These are phyloP conservation scores for Moricandia moricandioides DNA, from an alignment of 345 rosid genomes.

Conservation along the genomic window DNA sequence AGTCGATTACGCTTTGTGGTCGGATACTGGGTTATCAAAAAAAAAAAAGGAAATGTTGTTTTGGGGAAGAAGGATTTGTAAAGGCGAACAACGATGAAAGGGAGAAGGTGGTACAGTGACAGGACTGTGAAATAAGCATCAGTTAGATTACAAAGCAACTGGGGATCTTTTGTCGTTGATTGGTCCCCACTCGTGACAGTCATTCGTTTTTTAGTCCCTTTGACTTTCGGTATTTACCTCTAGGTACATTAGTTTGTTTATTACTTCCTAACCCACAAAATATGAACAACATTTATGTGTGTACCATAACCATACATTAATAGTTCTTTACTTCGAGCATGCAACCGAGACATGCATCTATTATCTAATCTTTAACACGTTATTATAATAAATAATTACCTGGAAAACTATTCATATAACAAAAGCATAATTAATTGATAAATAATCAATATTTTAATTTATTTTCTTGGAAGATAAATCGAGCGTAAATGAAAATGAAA, in stretches of 20 bases:
- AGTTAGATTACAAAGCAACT: slow-evolving; percentile 16
- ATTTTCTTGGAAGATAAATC: neutral
- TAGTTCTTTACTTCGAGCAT: neutral
- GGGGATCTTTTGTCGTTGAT: slow-evolving; percentile 26
- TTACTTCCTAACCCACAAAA: neutral
- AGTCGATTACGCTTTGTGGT: too few species aligned
- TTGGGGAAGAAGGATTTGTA: neutral
- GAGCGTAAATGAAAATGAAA: neutral
- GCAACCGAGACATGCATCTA: neutral
- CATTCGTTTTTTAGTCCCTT: slow-evolving; percentile 26
- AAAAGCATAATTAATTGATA: neutral
- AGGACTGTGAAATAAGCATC: slow-evolving; percentile 27
- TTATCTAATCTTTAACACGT: neutral
- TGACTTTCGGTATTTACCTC: neutral
- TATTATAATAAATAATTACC: neutral
- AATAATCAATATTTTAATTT: neutral
- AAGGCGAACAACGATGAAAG: neutral
- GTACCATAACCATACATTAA: neutral
- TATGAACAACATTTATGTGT: neutral
- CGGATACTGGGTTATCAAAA: too few species aligned
- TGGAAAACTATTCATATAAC: neutral
- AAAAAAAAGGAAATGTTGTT: neutral
- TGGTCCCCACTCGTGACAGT: slow-evolving; percentile 37
- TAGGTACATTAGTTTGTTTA: neutral
- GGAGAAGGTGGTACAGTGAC: slow-evolving; percentile 27